These are phyloP conservation scores for Macrocybe gigantea DNA, from an alignment of 768 basidiomycete genomes.

Conservation along the genomic window DNA sequence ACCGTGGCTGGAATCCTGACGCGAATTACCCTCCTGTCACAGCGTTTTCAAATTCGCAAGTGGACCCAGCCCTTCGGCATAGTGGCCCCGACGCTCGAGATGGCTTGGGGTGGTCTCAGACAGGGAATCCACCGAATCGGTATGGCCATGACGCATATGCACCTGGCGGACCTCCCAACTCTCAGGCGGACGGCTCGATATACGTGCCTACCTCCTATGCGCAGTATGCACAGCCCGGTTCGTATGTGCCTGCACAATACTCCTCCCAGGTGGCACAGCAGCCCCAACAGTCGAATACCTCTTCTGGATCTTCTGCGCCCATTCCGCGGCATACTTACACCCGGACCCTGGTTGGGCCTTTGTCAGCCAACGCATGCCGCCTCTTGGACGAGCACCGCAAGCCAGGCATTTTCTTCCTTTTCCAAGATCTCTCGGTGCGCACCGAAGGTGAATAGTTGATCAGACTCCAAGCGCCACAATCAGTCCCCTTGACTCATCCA, in stretches of 20 bases:
- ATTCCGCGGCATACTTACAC: slow-evolving; percentile 71
- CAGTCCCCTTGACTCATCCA: slow-evolving; percentile 3
- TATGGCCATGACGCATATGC: slow-evolving; percentile 23
- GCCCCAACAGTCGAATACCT: no score
- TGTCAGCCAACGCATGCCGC: slow-evolving; percentile 81
- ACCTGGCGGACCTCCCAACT: slow-evolving; percentile 16
- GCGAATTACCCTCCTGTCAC: slow-evolving; percentile 28
- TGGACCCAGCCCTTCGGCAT: slow-evolving; percentile 36
- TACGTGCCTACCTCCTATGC: slow-evolving; percentile 19
- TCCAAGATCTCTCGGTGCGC: slow-evolving; percentile 89
- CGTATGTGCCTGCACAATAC: slow-evolving; percentile 14
- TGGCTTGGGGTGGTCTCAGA: slow-evolving; percentile 20
- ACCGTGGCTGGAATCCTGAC: slow-evolving; percentile 45
- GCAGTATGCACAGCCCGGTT: slow-evolving; percentile 12
- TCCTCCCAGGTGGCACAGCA: slow-evolving; percentile 7
- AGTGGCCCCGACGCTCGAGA: slow-evolving; percentile 33
- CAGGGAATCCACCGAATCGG: slow-evolving; percentile 9
- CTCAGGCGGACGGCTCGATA: slow-evolving; percentile 19
- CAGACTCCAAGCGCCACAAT: background rate
- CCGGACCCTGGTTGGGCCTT: slow-evolving; percentile 84
- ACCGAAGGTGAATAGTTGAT: slow-evolving; percentile 63
- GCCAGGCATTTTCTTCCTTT: slow-evolving; percentile 89
- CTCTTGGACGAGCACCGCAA: slow-evolving; percentile 81
- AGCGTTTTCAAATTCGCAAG: slow-evolving; percentile 18
- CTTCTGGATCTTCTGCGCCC: slow-evolving; percentile 15